Evolutionary conservation across 257 asterid genomes (phyloP), one percentile per base, ranked within the genome.

Genomic region (Ocimum tenuiflorum): DNA sequence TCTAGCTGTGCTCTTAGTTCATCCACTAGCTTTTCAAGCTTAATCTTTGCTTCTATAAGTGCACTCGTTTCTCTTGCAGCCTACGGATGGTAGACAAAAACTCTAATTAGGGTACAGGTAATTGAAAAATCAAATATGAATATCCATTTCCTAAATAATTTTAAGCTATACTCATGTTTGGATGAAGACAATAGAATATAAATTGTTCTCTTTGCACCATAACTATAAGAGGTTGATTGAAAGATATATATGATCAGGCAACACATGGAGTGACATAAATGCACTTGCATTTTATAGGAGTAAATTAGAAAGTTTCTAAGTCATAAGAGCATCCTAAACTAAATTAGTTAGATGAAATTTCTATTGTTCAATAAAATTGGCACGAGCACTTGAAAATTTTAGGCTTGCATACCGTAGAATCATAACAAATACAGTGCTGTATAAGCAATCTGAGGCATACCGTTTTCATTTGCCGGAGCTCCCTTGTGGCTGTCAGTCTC

Each of bases 1-100:
- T 84, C 82, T 77, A 88, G 73, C 74, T 81, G 88, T 80, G 81
- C 73, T 51, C 81, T 78, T 68, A 91, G 85, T 60, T 91, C 94
- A 75, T 85, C 87, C 78, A 91, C 95, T 68, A 76, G 81, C 79
- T 83, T 86, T 81, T 88, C 91, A 79, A 88, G 98, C 74, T 80
- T 85, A 72, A 76, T 79, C 75, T 91, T 88, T 63, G 94, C 94
- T 77, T 91, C 94, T 81, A 76, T 82, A 58, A 88, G 96, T 38
- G 87, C 91, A 31, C 87, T 91, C 19, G 96, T 81, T 81, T 84
- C 96, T 77, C 83, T 85, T 67, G 95, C 73, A 65, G 83, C 89
- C 97, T 91, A 76, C 73, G 72, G 62, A 70, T 68, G 67, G 54
- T 69, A 41, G 13, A 69, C 47, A 70, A 22, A n/a, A 39, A 18